Evolutionary conservation across 2,329 filamentous ascomycete genomes (phyloP).

Genomic region (Berkeleyomyces basicola): DNA sequence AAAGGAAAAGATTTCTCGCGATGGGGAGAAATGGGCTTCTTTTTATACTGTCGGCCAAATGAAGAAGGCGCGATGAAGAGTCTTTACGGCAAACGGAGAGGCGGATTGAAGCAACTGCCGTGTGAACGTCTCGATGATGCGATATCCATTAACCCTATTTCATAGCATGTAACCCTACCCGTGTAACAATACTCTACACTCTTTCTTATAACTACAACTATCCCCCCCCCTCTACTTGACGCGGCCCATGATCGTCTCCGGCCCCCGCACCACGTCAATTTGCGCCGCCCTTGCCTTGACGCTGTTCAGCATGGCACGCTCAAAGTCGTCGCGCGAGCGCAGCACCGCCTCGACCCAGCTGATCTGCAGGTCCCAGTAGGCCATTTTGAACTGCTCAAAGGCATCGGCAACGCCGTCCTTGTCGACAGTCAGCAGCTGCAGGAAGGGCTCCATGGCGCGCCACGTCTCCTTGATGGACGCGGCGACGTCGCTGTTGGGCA

Average conservation of each 20-base stretch:
- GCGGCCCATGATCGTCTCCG: slow-evolving; percentile 89
- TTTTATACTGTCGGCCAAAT: neutral
- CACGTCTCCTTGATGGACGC: slow-evolving; percentile 75
- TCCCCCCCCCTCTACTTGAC: slow-evolving; percentile 43
- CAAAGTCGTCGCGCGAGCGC: slow-evolving; percentile 79
- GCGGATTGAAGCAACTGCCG: neutral
- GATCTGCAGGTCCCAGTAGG: slow-evolving; percentile 88
- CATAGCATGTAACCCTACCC: neutral
- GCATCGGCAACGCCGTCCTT: slow-evolving; percentile 55
- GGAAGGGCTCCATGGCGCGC: slow-evolving; percentile 75
- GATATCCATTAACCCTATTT: neutral
- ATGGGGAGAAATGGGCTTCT: neutral
- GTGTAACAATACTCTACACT: neutral
- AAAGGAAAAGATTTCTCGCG: neutral
- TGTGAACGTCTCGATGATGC: neutral
- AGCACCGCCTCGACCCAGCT: slow-evolving; percentile 91
- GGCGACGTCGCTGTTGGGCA: slow-evolving; percentile 52
- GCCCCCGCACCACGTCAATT: slow-evolving; percentile 60
- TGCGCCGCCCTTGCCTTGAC: slow-evolving; percentile 83
- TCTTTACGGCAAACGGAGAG: neutral
- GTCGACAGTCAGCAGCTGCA: slow-evolving; percentile 63
- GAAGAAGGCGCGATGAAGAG: neutral
- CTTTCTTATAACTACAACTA: neutral
- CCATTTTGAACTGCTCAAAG: slow-evolving; percentile 67
- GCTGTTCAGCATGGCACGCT: slow-evolving; percentile 70